Percentiles rank a stretch among this genome's conserved stretches.
Evolutionary conservation across 148 eudicot genomes (phyloP).

Genomic region (Arbutus unedo): DNA sequence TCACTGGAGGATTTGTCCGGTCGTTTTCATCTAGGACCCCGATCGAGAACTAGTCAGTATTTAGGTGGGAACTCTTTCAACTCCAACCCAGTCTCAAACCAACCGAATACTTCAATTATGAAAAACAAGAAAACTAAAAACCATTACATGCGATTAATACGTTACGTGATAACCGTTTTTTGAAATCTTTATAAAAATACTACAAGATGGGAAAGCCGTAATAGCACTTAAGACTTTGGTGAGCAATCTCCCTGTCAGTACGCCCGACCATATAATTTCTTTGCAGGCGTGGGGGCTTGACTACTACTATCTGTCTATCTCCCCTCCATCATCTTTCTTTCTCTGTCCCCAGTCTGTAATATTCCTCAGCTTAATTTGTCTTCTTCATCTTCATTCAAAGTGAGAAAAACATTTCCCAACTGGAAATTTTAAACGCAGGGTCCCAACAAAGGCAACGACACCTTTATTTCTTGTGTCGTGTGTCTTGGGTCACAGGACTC

Average conservation of each 20-base stretch:
- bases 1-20: too few relatives aligned
- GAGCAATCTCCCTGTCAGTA: not conserved
- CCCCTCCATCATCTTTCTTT: not conserved
- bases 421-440: too few relatives aligned
- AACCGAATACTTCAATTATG: too few relatives aligned
- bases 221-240: not conserved
- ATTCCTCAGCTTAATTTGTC: not conserved
- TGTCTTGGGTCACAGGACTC: slow-evolving; percentile 6
- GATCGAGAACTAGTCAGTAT: too few relatives aligned
- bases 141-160: too few relatives aligned
- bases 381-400: slow-evolving; percentile 2
- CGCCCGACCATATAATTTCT: not conserved
- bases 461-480: not conserved
- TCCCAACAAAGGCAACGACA: not conserved
- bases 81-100: too few relatives aligned
- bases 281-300: not conserved
- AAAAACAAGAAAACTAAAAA: too few relatives aligned
- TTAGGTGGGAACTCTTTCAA: too few relatives aligned
- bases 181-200: too few relatives aligned
- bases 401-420: not conserved
- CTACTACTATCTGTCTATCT: not conserved
- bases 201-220: too few relatives aligned
- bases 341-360: not conserved
- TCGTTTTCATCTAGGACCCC: too few relatives aligned
- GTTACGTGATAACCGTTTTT: too few relatives aligned